Evolutionary conservation across 371 early-diverging fungal species (phyloP), one percentile per base, ranked within the genome.

Genomic region (Blyttiomyces sp.): DNA sequence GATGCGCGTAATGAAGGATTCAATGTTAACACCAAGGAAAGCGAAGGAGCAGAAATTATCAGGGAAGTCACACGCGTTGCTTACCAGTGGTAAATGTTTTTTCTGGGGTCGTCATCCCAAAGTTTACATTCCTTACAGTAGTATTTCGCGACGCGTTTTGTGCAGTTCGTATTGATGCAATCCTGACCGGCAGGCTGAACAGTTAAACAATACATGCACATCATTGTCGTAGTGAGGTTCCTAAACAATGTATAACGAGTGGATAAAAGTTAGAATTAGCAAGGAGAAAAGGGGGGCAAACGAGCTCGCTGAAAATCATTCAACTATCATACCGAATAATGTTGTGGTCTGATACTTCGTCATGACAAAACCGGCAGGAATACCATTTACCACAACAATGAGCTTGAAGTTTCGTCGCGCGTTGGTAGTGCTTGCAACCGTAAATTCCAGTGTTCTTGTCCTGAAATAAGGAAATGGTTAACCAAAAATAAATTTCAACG

Each of bases 361-460:
- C 94, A 69, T 99, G 99, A 71, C 99, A 99, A 64, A 96, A 90
- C 46, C 98, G 85, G 72, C 99, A 99, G 23, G 92, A 74, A 58
- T 83, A 88, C 85, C 92, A 93, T 54, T 79, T 79, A 43, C 84
- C 85, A 72, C 99, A 99, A 66, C 99, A 98, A 49, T 89, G 85
- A 7, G 95, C 92, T 62, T 90, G 86, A 6, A 99, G 63, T 66
- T 92, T 90, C 60, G 86, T 86, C 26, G 87, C 86, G 5, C 96
- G 77, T 65, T 86, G 86, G 74, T 99, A 99, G 72, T 99, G 99
- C 63, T 86, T 83, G 74, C 99, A 99, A 3, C 97, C 98, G 1
- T 87, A 43, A 21, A 79, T 70, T 19, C 77, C 70, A 13, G 59
- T 57, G 9, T 73, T 66, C 30, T 79, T 66, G 55, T 84, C 79